Percentiles rank a stretch among this genome's conserved stretches.
phyloP scores from a whole-genome alignment of 2,329 filamentous ascomycete genomes.

The Epichloe sibirici region DNA sequence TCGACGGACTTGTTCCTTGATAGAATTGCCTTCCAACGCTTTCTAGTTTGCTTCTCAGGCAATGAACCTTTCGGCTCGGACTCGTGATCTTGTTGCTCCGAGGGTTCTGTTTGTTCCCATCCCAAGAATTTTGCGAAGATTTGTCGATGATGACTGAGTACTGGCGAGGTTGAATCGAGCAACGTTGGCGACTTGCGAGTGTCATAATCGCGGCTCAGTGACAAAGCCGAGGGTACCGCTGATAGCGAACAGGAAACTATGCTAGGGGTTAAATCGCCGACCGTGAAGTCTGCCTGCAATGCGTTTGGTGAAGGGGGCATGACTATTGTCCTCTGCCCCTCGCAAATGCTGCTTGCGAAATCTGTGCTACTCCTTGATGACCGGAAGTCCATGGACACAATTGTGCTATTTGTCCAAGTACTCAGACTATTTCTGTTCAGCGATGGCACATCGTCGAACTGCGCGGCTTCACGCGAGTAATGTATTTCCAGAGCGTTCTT shows the following conservation, averaged over 20 bases:
- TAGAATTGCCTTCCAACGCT: neutral
- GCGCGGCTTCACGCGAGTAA: neutral
- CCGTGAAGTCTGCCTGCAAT: neutral
- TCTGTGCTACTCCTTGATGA: neutral
- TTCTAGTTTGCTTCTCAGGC: neutral
- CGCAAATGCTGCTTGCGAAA: neutral
- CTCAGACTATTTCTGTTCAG: constrained; percentile 1
- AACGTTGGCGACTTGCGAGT: neutral
- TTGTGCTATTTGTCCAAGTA: neutral
- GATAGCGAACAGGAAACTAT: neutral
- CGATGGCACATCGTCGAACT: neutral
- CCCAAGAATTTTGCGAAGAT: neutral
- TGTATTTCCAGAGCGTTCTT: neutral
- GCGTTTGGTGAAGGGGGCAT: neutral
- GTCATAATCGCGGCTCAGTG: neutral
- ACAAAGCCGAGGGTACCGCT: neutral
- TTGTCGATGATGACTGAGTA: neutral
- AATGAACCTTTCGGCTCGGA: neutral
- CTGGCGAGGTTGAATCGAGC: neutral
- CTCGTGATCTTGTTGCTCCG: neutral
- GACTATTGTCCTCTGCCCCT: neutral
- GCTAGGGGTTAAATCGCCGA: neutral
- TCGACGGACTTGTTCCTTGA: constrained; percentile 4
- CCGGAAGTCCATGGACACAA: neutral
- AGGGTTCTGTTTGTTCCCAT: neutral